These are phyloP conservation scores for Cladosporium sp. DNA, from an alignment of 2,329 filamentous ascomycete genomes.

Conservation along the genomic window DNA sequence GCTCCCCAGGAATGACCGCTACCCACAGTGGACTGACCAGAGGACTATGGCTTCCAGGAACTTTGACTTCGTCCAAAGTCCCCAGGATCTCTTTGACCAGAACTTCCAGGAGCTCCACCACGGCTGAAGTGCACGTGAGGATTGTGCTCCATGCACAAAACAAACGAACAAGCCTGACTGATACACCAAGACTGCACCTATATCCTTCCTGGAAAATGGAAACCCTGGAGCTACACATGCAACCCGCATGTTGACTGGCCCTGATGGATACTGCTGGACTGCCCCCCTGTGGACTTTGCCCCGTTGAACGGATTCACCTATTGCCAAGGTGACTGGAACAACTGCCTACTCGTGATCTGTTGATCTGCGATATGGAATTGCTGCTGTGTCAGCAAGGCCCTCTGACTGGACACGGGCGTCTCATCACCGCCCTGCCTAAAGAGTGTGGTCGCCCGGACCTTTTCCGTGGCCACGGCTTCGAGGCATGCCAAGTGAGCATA, in stretches of 20 bases:
- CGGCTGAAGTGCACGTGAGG: constrained; percentile 28
- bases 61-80: constrained; percentile 32
- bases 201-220: background rate
- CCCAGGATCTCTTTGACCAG: constrained; percentile 31
- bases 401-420: background rate
- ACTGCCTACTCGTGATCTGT: background rate
- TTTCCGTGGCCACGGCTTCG: background rate
- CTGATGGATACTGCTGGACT: background rate
- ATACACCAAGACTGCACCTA: background rate
- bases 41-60: constrained; percentile 30
- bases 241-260: background rate
- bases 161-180: background rate
- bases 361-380: background rate
- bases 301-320: background rate
- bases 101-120: constrained; percentile 32
- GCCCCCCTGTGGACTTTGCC: background rate
- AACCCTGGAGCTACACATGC: background rate
- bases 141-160: background rate
- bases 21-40: constrained; percentile 34
- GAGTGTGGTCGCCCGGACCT: background rate
- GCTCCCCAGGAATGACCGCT: constrained; percentile 25
- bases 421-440: background rate
- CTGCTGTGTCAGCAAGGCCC: background rate
- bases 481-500: background rate
- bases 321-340: background rate